Conservation (phyloP, 495 filamentous ascomycete genomes). For the Penicillium pancosmium region DNA sequence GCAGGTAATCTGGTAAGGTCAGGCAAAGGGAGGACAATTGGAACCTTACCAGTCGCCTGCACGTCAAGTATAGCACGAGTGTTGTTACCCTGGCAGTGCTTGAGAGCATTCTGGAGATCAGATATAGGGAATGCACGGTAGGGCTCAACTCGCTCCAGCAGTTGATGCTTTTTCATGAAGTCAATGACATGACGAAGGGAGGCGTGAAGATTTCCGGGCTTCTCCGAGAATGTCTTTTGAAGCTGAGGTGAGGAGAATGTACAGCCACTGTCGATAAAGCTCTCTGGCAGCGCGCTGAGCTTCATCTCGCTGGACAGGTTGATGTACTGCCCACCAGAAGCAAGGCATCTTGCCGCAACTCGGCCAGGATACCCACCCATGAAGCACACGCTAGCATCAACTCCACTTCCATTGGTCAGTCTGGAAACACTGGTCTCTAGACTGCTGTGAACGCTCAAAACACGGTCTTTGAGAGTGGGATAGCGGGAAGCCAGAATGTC, state of each 20-base stretch:
- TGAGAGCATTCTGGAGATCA: constrained; percentile 17
- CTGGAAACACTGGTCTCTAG: constrained; percentile 19
- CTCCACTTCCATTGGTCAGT: constrained; percentile 23
- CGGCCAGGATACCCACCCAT: constrained; percentile 23
- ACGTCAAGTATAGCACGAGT: constrained; percentile 20
- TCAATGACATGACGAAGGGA: constrained; percentile 17
- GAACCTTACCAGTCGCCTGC: constrained; percentile 23
- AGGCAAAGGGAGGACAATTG: constrained; percentile 22
- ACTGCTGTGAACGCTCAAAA: constrained; percentile 15
- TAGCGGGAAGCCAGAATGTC: constrained; percentile 15
- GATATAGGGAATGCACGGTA: constrained; percentile 20
- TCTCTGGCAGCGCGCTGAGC: constrained; percentile 22
- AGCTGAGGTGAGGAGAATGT: constrained; percentile 19
- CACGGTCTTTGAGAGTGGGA: constrained; percentile 12
- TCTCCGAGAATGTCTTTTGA: constrained; percentile 16
- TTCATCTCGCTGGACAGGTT: constrained; percentile 30
- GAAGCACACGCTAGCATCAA: constrained; percentile 21
- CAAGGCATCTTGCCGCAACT: constrained; percentile 23
- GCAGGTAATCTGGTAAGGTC: constrained; percentile 14
- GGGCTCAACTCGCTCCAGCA: constrained; percentile 18
- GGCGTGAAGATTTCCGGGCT: constrained; percentile 17
- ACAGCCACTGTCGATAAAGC: constrained; percentile 26
- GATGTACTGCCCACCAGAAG: constrained; percentile 24
- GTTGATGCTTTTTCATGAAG: constrained; percentile 22
- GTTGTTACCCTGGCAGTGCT: constrained; percentile 10